Percentiles rank a stretch among this genome's conserved stretches.
phyloP scores from a whole-genome alignment of 2,329 filamentous ascomycete genomes.

The Parastagonospora nodorum region DNA sequence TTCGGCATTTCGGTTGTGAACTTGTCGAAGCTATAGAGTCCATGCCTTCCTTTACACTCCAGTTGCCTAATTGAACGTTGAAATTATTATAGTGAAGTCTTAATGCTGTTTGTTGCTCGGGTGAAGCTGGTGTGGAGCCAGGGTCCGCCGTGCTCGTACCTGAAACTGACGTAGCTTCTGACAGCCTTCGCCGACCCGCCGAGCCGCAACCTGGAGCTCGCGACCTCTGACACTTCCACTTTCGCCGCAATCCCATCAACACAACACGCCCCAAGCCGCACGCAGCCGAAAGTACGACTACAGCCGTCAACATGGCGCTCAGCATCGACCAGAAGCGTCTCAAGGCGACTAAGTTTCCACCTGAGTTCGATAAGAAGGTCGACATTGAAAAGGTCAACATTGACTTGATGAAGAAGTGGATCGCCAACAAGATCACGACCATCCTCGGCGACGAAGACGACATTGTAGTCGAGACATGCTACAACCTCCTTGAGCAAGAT shows the following conservation, averaged over 20 bases:
- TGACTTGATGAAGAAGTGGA: slow-evolving; percentile 99
- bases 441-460: slow-evolving; percentile 95
- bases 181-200: slow-evolving; percentile 10
- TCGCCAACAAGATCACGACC: slow-evolving; percentile 81
- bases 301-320: slow-evolving; percentile 67
- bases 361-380: slow-evolving; percentile 92
- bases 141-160: slow-evolving; percentile 3
- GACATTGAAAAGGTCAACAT: slow-evolving; percentile 97
- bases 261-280: not conserved
- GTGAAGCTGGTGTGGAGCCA: not conserved
- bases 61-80: not conserved
- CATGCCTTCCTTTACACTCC: too few relatives aligned
- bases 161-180: slow-evolving; percentile 22
- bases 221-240: slow-evolving; percentile 3
- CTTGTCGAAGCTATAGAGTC: too few relatives aligned
- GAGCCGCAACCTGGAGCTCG: slow-evolving; percentile 15
- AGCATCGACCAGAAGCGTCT: slow-evolving; percentile 88
- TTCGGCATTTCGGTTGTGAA: too few relatives aligned
- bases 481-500: slow-evolving; percentile 71
- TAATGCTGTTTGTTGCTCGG: not conserved
- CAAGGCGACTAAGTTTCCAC: slow-evolving; percentile 89
- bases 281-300: slow-evolving; percentile 2
- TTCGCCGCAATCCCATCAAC: not conserved
- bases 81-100: not conserved
- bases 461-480: slow-evolving; percentile 86